phyloP scores from a whole-genome alignment of 177 flowering plant species.

The Vitis hybrid region DNA sequence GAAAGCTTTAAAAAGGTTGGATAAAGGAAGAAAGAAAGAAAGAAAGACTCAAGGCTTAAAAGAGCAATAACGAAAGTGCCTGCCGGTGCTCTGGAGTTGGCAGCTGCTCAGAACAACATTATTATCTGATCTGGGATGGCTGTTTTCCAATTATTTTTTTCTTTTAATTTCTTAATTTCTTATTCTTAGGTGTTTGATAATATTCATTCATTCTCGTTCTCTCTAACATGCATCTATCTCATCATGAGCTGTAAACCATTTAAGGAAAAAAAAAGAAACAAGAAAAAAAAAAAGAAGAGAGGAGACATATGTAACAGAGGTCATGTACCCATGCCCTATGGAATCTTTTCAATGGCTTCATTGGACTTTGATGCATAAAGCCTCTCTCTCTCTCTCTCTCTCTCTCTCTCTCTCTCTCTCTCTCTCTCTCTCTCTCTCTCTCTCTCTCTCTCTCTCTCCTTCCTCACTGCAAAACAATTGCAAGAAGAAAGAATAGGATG shows the following conservation, averaged over 20 bases:
- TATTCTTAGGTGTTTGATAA: conserved; percentile 30
- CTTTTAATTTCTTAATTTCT: conserved; percentile 14
- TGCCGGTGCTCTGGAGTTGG: neutral
- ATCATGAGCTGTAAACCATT: conserved; percentile 26
- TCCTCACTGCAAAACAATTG: too few relatives aligned
- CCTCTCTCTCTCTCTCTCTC: conserved; percentile 9
- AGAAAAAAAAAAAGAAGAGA: too few relatives aligned
- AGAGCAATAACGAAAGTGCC: conserved; percentile 10
- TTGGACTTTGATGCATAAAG: conserved; percentile 7
- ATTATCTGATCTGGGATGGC: conserved; percentile 38
- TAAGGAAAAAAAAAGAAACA: neutral
- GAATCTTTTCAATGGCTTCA: conserved; percentile 15
- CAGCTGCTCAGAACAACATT: conserved; percentile 40
- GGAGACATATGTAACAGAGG: conserved; percentile 8
- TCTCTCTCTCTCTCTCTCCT: neutral
- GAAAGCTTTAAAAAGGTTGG: conserved; percentile 33
- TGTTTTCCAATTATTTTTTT: conserved; percentile 10
- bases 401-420: conserved; percentile 9
- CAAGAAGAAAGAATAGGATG: too few relatives aligned
- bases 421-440: conserved; percentile 11
- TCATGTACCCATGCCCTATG: conserved; percentile 18
- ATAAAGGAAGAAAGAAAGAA: conserved; percentile 1
- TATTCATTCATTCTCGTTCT: conserved; percentile 42
- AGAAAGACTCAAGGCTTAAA: conserved; percentile 2
- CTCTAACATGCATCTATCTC: conserved; percentile 38